These are phyloP conservation scores for Solanum lycopersicoides DNA, from an alignment of 257 asterid species.

Conservation along the genomic window DNA sequence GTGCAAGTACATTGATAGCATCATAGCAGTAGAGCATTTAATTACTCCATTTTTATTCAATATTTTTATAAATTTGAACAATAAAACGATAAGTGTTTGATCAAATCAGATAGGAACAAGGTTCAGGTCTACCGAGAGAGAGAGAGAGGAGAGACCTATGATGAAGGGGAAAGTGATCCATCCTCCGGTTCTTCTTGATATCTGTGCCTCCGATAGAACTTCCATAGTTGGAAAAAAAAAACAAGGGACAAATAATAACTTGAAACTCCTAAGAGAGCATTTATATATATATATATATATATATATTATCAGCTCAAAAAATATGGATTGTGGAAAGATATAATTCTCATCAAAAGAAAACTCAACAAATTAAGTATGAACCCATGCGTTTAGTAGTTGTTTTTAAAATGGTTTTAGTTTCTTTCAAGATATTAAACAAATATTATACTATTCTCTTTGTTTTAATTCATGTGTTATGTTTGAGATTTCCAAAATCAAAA, in stretches of 20 bases:
- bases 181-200: background rate
- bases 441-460: too few relatives aligned
- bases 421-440: too few relatives aligned
- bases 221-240: background rate
- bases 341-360: too few relatives aligned
- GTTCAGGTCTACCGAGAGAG: too few relatives aligned
- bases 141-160: background rate
- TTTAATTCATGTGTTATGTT: too few relatives aligned
- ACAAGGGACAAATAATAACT: background rate
- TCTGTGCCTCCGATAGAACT: background rate
- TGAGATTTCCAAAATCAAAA: too few relatives aligned
- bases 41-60: background rate
- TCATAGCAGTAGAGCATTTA: background rate
- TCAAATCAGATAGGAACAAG: too few relatives aligned
- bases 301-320: background rate
- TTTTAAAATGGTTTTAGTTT: too few relatives aligned
- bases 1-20: background rate
- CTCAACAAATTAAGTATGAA: too few relatives aligned
- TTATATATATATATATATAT: too few relatives aligned
- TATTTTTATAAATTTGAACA: background rate
- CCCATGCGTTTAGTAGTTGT: too few relatives aligned
- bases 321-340: background rate
- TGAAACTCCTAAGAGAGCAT: background rate
- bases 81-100: background rate
- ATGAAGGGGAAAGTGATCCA: constrained; percentile 14